A percentile compares a stretch with the other conserved stretches of the same genome.
These are phyloP conservation scores for Licmophora abbreviata DNA, from an alignment of 108 stramenopile species.

Conservation along the genomic window DNA sequence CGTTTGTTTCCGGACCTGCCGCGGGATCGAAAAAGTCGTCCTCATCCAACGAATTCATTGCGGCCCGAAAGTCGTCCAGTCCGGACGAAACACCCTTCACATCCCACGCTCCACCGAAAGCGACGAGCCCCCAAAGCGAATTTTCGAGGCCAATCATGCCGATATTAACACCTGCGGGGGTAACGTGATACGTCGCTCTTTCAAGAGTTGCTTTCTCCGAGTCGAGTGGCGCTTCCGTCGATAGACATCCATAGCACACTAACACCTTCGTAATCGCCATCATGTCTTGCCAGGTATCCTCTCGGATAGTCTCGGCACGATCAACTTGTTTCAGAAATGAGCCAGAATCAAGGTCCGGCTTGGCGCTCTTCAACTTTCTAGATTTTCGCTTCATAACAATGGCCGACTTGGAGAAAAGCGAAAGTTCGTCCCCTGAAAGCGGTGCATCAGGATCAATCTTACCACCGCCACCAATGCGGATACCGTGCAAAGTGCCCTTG, in stretches of 20 bases:
- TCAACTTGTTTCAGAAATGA: slow-evolving; percentile 2
- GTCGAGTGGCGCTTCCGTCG: not conserved
- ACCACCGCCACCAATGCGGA: not conserved
- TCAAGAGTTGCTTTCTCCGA: slow-evolving; percentile 18
- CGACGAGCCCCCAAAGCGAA: slow-evolving; percentile 56
- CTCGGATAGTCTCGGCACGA: slow-evolving; percentile 25
- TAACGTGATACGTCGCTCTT: slow-evolving; percentile 29
- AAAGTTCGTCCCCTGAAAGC: slow-evolving; percentile 21
- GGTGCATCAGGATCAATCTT: slow-evolving; percentile 2
- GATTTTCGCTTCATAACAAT: slow-evolving; percentile 27
- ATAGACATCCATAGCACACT: slow-evolving; percentile 61
- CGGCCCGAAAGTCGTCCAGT: slow-evolving; percentile 25
- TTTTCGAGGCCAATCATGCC: slow-evolving; percentile 79
- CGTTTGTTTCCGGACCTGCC: not conserved
- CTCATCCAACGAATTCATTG: slow-evolving; percentile 2
- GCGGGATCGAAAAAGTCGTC: slow-evolving; percentile 12
- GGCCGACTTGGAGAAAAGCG: slow-evolving; percentile 33
- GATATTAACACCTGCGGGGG: slow-evolving; percentile 59
- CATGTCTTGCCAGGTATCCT: slow-evolving; percentile 68
- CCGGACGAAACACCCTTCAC: slow-evolving; percentile 44
- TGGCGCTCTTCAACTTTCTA: slow-evolving; percentile 21
- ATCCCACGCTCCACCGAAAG: slow-evolving; percentile 75
- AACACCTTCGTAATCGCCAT: slow-evolving; percentile 55
- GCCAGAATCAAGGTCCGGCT: slow-evolving; percentile 24
- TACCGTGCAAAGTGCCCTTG: not conserved